Conservation (phyloP, 805 yeast genomes). For the Schwanniomyces yamadae region DNA sequence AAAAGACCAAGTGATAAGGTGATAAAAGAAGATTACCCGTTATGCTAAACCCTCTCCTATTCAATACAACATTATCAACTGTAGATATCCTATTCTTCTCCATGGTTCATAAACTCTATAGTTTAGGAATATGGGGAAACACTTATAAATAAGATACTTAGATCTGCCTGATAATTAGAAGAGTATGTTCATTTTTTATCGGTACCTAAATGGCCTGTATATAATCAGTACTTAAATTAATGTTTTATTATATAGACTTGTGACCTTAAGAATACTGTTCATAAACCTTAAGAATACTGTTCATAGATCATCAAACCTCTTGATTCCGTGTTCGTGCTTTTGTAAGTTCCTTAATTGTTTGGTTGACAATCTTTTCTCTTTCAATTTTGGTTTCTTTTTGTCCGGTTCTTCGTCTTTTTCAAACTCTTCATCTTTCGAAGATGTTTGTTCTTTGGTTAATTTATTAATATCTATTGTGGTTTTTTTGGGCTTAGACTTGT, state of each 20-base stretch:
- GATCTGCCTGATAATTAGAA: too few relatives aligned
- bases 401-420: slow-evolving; percentile 17
- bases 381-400: slow-evolving; percentile 33
- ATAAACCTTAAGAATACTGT: not conserved
- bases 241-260: slow-evolving; percentile 1
- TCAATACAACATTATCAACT: slow-evolving; percentile 39
- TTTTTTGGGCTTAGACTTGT: slow-evolving; percentile 15
- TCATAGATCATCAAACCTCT: slow-evolving; percentile 60
- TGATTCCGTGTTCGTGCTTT: slow-evolving; percentile 62
- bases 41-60: slow-evolving; percentile 38
- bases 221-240: not conserved
- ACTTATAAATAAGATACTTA: not conserved
- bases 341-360: slow-evolving; percentile 50
- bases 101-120: slow-evolving; percentile 16
- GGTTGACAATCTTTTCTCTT: slow-evolving; percentile 31
- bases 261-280: not conserved
- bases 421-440: slow-evolving; percentile 11
- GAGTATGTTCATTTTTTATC: too few relatives aligned
- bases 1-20: slow-evolving; percentile 39
- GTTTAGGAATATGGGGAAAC: too few relatives aligned
- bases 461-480: slow-evolving; percentile 19
- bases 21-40: slow-evolving; percentile 38
- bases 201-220: not conserved
- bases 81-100: slow-evolving; percentile 25
- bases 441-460: slow-evolving; percentile 6